Evolutionary conservation across 2,329 filamentous ascomycete genomes (phyloP).

Genomic region (Aspergillus melleus): DNA sequence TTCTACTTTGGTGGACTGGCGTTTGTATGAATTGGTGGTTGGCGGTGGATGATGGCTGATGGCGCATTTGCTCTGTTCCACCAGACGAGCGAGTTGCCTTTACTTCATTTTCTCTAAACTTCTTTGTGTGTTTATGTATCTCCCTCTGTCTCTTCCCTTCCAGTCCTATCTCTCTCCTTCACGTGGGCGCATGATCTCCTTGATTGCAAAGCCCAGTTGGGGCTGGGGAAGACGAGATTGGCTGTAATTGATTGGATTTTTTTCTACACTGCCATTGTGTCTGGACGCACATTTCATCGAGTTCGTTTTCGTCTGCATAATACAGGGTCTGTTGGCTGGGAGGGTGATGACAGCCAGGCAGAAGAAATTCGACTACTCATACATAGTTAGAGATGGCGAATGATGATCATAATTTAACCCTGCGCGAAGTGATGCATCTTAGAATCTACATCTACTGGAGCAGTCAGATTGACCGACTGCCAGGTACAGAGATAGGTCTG

Average conservation of each 20-base stretch:
- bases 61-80: constrained; percentile 23
- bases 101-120: constrained; percentile 4
- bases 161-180: background rate
- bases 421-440: too few relatives aligned
- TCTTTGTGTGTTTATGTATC: background rate
- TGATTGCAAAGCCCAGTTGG: background rate
- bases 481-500: too few relatives aligned
- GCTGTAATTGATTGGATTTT: constrained; percentile 12
- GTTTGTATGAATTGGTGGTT: constrained; percentile 23
- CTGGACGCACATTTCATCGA: background rate
- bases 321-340: background rate
- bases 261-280: constrained; percentile 1
- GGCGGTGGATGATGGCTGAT: constrained; percentile 25
- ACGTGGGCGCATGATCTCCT: background rate
- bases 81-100: constrained; percentile 17
- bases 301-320: background rate
- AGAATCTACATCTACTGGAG: background rate
- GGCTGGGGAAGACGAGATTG: constrained; percentile 5
- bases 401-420: background rate
- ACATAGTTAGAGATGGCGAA: background rate
- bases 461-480: too few relatives aligned
- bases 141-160: background rate
- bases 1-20: constrained; percentile 16
- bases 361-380: background rate
- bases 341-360: background rate